Percentiles rank a stretch among this genome's conserved stretches.
Evolutionary conservation across 768 basidiomycete genomes (phyloP).

Genomic region (Tricholomella constricta): DNA sequence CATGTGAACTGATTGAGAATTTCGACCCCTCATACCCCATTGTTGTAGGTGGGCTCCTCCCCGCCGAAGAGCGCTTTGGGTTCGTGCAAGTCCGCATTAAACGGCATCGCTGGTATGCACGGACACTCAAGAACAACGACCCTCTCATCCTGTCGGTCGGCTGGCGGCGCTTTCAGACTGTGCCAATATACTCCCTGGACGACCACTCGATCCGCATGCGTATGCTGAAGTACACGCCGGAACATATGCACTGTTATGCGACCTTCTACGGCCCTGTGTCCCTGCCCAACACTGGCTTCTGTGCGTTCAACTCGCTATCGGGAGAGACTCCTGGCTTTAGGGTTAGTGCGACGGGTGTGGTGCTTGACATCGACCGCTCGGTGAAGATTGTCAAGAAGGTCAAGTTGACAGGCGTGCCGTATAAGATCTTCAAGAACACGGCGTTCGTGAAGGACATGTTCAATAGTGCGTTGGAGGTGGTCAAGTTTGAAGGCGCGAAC

Average conservation of each 20-base stretch:
- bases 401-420: conserved; percentile 93
- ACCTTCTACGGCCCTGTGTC: conserved; percentile 96
- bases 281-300: conserved; percentile 94
- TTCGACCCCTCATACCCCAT: conserved; percentile 93
- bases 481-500: conserved; percentile 98
- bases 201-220: conserved; percentile 99
- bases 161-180: conserved; percentile 94
- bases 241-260: conserved; percentile 99
- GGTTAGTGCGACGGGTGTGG: conserved; percentile 91
- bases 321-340: conserved; percentile 77
- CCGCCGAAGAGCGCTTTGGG: conserved; percentile 90
- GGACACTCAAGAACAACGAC: conserved; percentile 95
- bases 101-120: conserved; percentile 90
- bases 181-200: conserved; percentile 95
- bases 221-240: conserved; percentile 99
- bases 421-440: conserved; percentile 99
- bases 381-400: conserved; percentile 98
- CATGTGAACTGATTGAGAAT: conserved; percentile 89
- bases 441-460: conserved; percentile 99
- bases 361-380: conserved; percentile 90
- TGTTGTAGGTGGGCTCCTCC: conserved; percentile 87
- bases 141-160: conserved; percentile 96
- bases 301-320: conserved; percentile 87
- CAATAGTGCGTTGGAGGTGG: conserved; percentile 87
- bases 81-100: conserved; percentile 96